Base-by-base conservation (phyloP, 164 flowering plant species). In the Piper longum region DNA sequence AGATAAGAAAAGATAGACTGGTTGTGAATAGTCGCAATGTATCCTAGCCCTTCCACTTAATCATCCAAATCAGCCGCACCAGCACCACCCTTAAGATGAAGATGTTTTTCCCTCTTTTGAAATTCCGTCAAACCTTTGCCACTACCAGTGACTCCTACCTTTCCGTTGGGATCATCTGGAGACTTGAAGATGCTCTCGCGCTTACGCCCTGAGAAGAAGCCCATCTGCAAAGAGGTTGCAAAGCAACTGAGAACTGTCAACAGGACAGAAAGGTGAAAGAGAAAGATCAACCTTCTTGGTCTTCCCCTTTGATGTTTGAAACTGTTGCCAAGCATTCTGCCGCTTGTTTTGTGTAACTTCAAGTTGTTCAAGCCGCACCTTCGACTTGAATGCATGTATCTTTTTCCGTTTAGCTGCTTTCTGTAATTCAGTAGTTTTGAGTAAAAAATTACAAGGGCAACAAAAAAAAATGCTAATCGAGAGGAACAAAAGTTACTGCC, bases 321-420 rank as follows among this genome's bases (percentile, higher is more conserved):
- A 93, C 79, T 93, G 97, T 81, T 93, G 99, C 97, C 99, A 93
- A 17, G 92, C 95, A 81, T 93, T 93, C 63, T 90, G 96, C 63
- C 96, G 82, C 78, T 93, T 93, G 68, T 93, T 93, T 62, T 93
- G 99, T 51, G 96, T 70, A 26, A 84, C 89, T 77, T 95, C 99
- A 67, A 85, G 89, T 74, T 91, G 88, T 71, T 93, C 99, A 54
- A 82, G 56, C 62, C 99, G 75, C 78, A 83, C 65, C 79, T 91
- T 93, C 56, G 99, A 93, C 85, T 93, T 93, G 61, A 88, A 93
- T 58, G 99, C 83, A 80, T 93, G 99, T 68, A 91, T 88, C 80
- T 93, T 90, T 80, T 93, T 93, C 0, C 85, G 80, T 71, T 93
- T 93, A 18, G 99, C 79, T 59, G 81, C 77, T 90, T 91, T 93